Conservation (phyloP, 257 asterid genomes). For the Gardenia jasminoides region DNA sequence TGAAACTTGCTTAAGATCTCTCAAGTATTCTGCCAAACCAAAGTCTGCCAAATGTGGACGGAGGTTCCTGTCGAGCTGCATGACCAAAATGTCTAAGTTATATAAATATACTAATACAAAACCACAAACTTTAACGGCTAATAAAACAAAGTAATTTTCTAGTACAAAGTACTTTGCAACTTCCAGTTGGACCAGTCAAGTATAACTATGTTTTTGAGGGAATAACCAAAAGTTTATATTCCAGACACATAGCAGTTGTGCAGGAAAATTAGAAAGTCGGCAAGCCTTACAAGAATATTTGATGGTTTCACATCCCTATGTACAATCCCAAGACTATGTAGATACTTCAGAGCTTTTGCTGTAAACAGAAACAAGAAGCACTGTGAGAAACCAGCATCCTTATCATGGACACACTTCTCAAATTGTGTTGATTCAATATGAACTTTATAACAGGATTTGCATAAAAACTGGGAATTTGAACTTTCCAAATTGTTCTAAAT, state of each 20-base stretch:
- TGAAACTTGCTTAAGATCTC: slow-evolving; percentile 73
- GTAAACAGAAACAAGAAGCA: slow-evolving; percentile 45
- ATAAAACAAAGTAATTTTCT: background rate
- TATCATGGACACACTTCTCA: background rate
- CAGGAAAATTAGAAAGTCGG: slow-evolving; percentile 18
- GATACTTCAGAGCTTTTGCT: slow-evolving; percentile 83
- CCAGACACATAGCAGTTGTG: background rate
- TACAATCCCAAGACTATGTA: slow-evolving; percentile 87
- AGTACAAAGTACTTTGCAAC: background rate
- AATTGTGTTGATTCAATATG: background rate
- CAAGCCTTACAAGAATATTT: slow-evolving; percentile 84
- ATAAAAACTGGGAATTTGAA: background rate
- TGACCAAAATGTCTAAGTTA: slow-evolving; percentile 15
- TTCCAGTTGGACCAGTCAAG: background rate
- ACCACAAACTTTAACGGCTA: background rate
- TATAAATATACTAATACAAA: background rate
- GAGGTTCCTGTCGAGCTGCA: slow-evolving; percentile 70
- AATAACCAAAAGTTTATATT: background rate
- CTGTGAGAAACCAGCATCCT: slow-evolving; percentile 10
- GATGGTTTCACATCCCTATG: slow-evolving; percentile 99
- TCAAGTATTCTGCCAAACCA: slow-evolving; percentile 83
- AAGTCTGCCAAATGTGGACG: slow-evolving; percentile 81
- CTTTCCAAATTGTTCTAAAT: background rate
- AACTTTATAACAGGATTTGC: background rate
- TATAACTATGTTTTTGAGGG: background rate